These are phyloP conservation scores for Tricharina praecox DNA, from an alignment of 495 filamentous ascomycete species.

Conservation along the genomic window DNA sequence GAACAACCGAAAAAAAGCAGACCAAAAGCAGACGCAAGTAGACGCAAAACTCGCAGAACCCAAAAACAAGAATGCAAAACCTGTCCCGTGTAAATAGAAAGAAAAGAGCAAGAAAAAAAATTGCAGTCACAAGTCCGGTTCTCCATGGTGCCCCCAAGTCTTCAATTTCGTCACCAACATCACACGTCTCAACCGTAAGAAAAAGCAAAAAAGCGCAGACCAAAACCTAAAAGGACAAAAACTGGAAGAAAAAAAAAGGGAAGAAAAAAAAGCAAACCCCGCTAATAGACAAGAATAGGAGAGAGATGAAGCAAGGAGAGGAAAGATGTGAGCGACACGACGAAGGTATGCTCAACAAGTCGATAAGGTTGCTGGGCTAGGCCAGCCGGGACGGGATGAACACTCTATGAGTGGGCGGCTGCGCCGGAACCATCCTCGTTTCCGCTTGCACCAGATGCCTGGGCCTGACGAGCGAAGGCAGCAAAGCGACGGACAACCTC, in stretches of 20 bases:
- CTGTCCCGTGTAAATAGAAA: slow-evolving; percentile 21
- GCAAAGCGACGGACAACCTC: slow-evolving; percentile 88
- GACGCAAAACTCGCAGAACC: slow-evolving; percentile 14
- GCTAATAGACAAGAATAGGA: slow-evolving; percentile 12
- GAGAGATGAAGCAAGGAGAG: slow-evolving; percentile 4
- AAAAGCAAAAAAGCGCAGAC: slow-evolving; percentile 20
- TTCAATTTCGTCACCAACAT: slow-evolving; percentile 21
- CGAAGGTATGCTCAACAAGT: not conserved
- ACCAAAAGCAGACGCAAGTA: slow-evolving; percentile 20
- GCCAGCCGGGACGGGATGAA: not conserved
- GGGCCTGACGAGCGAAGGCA: slow-evolving; percentile 47
- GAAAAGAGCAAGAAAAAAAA: slow-evolving; percentile 30
- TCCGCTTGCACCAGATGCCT: slow-evolving; percentile 21
- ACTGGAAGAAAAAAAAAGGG: slow-evolving; percentile 9
- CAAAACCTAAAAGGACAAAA: too few relatives aligned
- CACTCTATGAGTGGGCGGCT: slow-evolving; percentile 6
- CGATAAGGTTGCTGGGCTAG: not conserved
- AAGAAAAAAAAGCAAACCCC: slow-evolving; percentile 13
- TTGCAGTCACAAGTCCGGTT: slow-evolving; percentile 30
- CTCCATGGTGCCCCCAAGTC: slow-evolving; percentile 18
- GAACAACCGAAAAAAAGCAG: slow-evolving; percentile 15
- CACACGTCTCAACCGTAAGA: slow-evolving; percentile 15
- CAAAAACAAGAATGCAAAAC: slow-evolving; percentile 16
- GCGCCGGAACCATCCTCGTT: slow-evolving; percentile 21
- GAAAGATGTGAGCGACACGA: too few relatives aligned